Percentiles rank a stretch among this genome's conserved stretches.
Evolutionary conservation across 306 rosid species (phyloP).

Genomic region (Argentina anserina): DNA sequence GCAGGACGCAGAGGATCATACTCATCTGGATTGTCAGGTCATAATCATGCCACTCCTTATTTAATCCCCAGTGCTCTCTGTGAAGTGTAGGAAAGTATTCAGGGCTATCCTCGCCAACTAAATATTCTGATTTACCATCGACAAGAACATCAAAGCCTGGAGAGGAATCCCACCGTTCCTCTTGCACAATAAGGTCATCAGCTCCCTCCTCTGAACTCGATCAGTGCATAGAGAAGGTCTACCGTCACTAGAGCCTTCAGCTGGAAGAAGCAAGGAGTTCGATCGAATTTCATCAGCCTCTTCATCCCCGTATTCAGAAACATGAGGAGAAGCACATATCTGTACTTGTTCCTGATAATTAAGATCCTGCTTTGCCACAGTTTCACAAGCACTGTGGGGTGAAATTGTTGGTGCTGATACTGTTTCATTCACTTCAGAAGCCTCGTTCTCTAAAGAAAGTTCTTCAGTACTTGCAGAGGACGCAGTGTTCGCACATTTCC

Average conservation of each 20-base stretch:
- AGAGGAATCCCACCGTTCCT: slow-evolving; percentile 73
- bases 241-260: slow-evolving; percentile 31
- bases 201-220: slow-evolving; percentile 52
- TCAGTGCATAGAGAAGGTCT: slow-evolving; percentile 36
- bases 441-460: slow-evolving; percentile 37
- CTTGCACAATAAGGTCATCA: slow-evolving; percentile 43
- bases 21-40: slow-evolving; percentile 41
- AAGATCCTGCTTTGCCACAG: slow-evolving; percentile 31
- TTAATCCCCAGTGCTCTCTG: slow-evolving; percentile 34
- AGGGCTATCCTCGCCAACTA: slow-evolving; percentile 39
- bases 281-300: slow-evolving; percentile 36
- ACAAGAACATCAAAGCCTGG: slow-evolving; percentile 93
- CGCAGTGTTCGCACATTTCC: slow-evolving; percentile 45
- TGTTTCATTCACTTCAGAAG: slow-evolving; percentile 32
- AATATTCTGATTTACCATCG: slow-evolving; percentile 45
- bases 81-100: slow-evolving; percentile 46
- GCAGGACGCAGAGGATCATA: slow-evolving; percentile 41
- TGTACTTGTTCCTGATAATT: slow-evolving; percentile 10
- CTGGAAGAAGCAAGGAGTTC: slow-evolving; percentile 35
- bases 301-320: slow-evolving; percentile 39
- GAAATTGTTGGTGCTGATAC: slow-evolving; percentile 27
- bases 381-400: slow-evolving; percentile 28
- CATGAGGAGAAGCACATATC: slow-evolving; percentile 25
- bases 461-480: slow-evolving; percentile 34
- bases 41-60: slow-evolving; percentile 42